Evolutionary conservation across 2,329 filamentous ascomycete species (phyloP).

Genomic region (Fusarium gaditjirri): DNA sequence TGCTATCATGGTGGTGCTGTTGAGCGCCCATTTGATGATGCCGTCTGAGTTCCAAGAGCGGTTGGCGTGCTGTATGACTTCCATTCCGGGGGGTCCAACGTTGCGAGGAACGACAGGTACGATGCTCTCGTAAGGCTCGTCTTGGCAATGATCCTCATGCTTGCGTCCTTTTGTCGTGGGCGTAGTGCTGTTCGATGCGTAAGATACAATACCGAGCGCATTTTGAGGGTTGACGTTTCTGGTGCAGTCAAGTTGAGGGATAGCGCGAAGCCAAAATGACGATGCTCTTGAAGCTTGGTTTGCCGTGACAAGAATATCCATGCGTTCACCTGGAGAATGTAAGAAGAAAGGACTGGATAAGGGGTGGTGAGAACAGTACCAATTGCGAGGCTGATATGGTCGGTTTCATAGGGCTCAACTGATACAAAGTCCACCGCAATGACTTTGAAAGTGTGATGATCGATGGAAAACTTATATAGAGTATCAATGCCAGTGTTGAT

Average conservation of each 20-base stretch:
- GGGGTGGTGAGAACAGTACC: constrained; percentile 46
- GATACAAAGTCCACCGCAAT: constrained; percentile 68
- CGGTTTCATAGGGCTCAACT: constrained; percentile 64
- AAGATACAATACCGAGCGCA: constrained; percentile 61
- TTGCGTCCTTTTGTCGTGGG: constrained; percentile 25
- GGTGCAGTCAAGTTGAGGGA: constrained; percentile 56
- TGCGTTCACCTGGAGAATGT: constrained; percentile 55
- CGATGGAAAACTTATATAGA: constrained; percentile 61
- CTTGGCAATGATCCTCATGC: constrained; percentile 46
- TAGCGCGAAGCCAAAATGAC: constrained; percentile 62
- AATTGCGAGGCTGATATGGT: constrained; percentile 60
- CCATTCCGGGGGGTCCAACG: constrained; percentile 45
- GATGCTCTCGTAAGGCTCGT: constrained; percentile 49
- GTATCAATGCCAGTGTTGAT: constrained; percentile 60
- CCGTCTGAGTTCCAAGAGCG: constrained; percentile 43
- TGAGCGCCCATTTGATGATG: constrained; percentile 60
- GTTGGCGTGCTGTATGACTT: constrained; percentile 45
- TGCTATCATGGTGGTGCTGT: constrained; percentile 47
- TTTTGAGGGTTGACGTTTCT: constrained; percentile 53
- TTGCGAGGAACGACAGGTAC: constrained; percentile 50
- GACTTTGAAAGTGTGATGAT: constrained; percentile 67
- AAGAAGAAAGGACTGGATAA: not conserved
- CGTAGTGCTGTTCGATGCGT: constrained; percentile 44
- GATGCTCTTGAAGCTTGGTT: constrained; percentile 47
- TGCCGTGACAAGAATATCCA: constrained; percentile 60